Evolutionary conservation across 2,329 filamentous ascomycete genomes (phyloP), one percentile per base, ranked within the genome.

Genomic region (Neurospora sp.): DNA sequence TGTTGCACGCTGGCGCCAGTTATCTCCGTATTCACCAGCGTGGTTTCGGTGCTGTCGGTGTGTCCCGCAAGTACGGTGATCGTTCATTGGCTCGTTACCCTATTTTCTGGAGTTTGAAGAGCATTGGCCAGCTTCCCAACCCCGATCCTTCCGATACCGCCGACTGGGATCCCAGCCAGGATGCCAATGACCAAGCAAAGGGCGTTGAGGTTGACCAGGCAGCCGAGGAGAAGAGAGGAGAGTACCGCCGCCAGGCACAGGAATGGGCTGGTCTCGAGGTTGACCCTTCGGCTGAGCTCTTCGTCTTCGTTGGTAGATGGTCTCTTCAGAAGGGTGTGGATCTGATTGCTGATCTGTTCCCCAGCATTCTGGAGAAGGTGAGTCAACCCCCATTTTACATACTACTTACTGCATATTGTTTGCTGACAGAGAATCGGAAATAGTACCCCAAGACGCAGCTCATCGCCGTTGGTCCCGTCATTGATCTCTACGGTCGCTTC

Each of bases 241-340:
- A 83, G 5, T 79, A 89, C 28, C 85, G 86, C 70, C 82, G 83
- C 9, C 87, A 90, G 76, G 88, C 89, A 23, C 89, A 91, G 75
- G 85, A 89, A 78, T 91, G 89, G 89, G 89, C 89, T 62, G 87
- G 87, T 15, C 81, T 91, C 1, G 82, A 89, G 2, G 82, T 87
- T 68, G 84, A 88, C 73, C 84, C 87, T 1, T 82, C 87, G 46
- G 88, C 89, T 1, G 87, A 91, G 70, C 81, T 91, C 9, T 85
- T 91, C 72, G 89, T 91, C 9, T 91, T 91, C 73, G 89, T 91
- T 66, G 89, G 89, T 70, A 85, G 89, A 72, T 91, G 89, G 89
- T 89, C 86, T 10, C 86, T 89, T 82, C 89, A 91, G 75, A 91
- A 91, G 77, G 89, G 89, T 68, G 83, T 91, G 68, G 89, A 91